phyloP scores from a whole-genome alignment of 495 filamentous ascomycete genomes.

The Hyaloscypha bicolor region DNA sequence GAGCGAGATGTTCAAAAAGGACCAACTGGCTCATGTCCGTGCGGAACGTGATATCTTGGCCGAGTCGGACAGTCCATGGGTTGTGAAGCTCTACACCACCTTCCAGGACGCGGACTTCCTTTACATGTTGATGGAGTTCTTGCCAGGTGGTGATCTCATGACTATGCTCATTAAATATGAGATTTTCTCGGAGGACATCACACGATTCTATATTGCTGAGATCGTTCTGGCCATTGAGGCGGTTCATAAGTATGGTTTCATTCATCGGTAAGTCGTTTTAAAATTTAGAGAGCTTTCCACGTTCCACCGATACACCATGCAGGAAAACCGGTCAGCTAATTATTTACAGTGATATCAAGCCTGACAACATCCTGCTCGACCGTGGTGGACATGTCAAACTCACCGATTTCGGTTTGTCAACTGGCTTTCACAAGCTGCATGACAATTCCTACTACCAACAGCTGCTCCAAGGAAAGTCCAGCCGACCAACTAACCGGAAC shows the following conservation, averaged over 20 bases:
- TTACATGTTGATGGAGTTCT: slow-evolving; percentile 99
- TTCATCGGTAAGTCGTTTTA: slow-evolving; percentile 80
- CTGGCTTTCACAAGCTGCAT: slow-evolving; percentile 95
- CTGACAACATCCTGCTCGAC: slow-evolving; percentile 97
- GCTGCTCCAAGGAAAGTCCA: slow-evolving; percentile 79
- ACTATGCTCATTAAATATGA: slow-evolving; percentile 99
- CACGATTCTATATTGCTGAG: slow-evolving; percentile 98
- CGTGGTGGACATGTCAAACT: slow-evolving; percentile 96
- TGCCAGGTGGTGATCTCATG: slow-evolving; percentile 98
- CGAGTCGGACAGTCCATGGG: slow-evolving; percentile 98
- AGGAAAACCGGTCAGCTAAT: background rate
- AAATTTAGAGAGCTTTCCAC: background rate
- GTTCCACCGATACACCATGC: no score
- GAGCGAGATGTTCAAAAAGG: slow-evolving; percentile 99
- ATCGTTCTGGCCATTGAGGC: slow-evolving; percentile 97
- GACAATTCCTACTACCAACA: slow-evolving; percentile 98
- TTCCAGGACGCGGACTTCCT: slow-evolving; percentile 96
- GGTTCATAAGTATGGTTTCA: slow-evolving; percentile 96
- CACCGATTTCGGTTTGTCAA: slow-evolving; percentile 97
- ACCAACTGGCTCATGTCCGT: slow-evolving; percentile 97
- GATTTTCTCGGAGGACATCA: slow-evolving; percentile 98
- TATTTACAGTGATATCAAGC: slow-evolving; percentile 89
- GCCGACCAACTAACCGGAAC: slow-evolving; percentile 75
- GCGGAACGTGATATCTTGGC: slow-evolving; percentile 97
- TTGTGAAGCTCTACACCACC: slow-evolving; percentile 96